Percentiles rank a stretch among this genome's conserved stretches.
These are phyloP conservation scores for Hypoxylon intermedium DNA, from an alignment of 495 filamentous ascomycete species.

Conservation along the genomic window DNA sequence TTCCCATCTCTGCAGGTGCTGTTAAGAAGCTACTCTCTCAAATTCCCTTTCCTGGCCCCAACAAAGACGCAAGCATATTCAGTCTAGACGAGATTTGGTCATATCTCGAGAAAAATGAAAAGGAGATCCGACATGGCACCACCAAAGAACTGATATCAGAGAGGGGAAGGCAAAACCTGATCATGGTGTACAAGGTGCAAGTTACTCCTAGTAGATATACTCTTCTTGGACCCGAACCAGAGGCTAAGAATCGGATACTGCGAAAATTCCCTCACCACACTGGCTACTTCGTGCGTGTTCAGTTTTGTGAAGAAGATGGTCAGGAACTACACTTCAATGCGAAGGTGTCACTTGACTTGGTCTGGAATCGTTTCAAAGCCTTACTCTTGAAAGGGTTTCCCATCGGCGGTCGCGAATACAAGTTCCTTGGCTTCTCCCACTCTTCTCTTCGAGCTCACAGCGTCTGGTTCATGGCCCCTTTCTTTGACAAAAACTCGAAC, in stretches of 20 bases:
- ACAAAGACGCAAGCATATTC: slow-evolving; percentile 55
- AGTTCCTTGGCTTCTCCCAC: slow-evolving; percentile 82
- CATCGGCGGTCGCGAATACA: slow-evolving; percentile 68
- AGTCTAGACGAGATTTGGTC: slow-evolving; percentile 51
- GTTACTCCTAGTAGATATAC: slow-evolving; percentile 73
- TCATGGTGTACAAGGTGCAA: slow-evolving; percentile 63
- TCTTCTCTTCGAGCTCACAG: slow-evolving; percentile 70
- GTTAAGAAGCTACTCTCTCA: slow-evolving; percentile 55
- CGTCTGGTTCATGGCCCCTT: slow-evolving; percentile 78
- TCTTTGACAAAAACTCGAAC: slow-evolving; percentile 53
- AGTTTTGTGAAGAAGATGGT: slow-evolving; percentile 77
- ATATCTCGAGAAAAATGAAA: slow-evolving; percentile 51
- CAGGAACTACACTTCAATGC: slow-evolving; percentile 65
- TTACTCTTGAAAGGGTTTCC: slow-evolving; percentile 63
- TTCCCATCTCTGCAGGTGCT: slow-evolving; percentile 50
- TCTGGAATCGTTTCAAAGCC: slow-evolving; percentile 67
- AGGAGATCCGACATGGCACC: slow-evolving; percentile 39
- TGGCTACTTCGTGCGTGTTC: slow-evolving; percentile 72
- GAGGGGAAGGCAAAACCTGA: slow-evolving; percentile 35
- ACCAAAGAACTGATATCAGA: slow-evolving; percentile 33
- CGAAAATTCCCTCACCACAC: slow-evolving; percentile 69
- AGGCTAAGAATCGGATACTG: slow-evolving; percentile 76
- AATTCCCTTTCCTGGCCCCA: slow-evolving; percentile 59
- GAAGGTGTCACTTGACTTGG: slow-evolving; percentile 56
- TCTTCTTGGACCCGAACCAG: slow-evolving; percentile 73